Conservation (phyloP, 2,329 filamentous ascomycete genomes). For the Fusarium sp. region DNA sequence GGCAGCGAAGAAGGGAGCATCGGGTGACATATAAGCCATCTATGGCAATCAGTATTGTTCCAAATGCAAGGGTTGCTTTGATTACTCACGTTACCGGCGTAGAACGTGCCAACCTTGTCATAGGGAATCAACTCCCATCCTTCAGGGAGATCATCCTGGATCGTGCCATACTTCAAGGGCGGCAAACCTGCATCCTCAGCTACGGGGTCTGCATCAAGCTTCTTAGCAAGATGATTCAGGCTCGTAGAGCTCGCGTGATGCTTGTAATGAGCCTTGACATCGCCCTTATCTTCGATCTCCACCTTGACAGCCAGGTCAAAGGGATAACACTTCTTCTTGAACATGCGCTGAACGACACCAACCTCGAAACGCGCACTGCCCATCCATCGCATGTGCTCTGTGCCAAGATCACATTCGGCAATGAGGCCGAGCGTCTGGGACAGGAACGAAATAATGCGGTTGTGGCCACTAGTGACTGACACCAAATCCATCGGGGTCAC, state of each 20-base stretch:
- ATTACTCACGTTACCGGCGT: conserved; percentile 80
- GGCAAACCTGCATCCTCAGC: conserved; percentile 68
- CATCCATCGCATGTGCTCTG: conserved; percentile 94
- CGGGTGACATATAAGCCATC: conserved; percentile 91
- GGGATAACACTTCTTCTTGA: conserved; percentile 82
- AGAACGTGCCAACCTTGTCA: conserved; percentile 89
- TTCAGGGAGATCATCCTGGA: conserved; percentile 77
- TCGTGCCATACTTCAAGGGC: conserved; percentile 78
- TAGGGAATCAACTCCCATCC: conserved; percentile 80
- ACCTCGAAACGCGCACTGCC: conserved; percentile 84
- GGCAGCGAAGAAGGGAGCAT: conserved; percentile 87
- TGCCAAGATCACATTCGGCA: conserved; percentile 88
- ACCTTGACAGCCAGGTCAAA: conserved; percentile 89
- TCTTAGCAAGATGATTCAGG: conserved; percentile 35
- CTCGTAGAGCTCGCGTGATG: conserved; percentile 52
- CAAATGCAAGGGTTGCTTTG: too few relatives aligned
- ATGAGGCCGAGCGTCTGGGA: conserved; percentile 91
- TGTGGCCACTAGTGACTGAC: conserved; percentile 84
- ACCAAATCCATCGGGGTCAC: conserved; percentile 86
- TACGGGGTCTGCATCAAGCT: conserved; percentile 38
- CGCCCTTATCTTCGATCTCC: conserved; percentile 78
- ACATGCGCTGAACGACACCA: conserved; percentile 80
- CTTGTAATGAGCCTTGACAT: conserved; percentile 78
- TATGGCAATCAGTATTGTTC: conserved; percentile 43
- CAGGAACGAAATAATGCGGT: conserved; percentile 83